Evolutionary conservation across 495 filamentous ascomycete genomes (phyloP).

Genomic region (Penicillium cataractarum): DNA sequence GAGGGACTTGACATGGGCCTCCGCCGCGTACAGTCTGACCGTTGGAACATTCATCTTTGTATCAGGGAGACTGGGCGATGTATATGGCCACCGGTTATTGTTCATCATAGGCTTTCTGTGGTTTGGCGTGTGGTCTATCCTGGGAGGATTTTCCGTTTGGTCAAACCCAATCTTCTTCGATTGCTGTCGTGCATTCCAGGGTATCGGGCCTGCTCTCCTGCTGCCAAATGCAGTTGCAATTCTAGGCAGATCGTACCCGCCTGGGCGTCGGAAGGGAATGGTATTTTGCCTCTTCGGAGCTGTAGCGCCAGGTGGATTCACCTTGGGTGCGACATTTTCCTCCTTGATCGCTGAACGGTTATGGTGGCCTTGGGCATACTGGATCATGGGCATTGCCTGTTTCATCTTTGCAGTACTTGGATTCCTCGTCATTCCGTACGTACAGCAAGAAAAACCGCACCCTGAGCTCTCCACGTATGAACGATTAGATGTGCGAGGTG

Average conservation of each 20-base stretch:
- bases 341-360: conserved; percentile 48
- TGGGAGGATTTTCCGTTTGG: conserved; percentile 54
- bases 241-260: conserved; percentile 42
- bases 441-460: conserved; percentile 19
- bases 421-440: conserved; percentile 52
- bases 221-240: conserved; percentile 54
- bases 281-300: conserved; percentile 52
- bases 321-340: conserved; percentile 53
- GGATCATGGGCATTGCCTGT: conserved; percentile 57
- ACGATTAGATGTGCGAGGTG: conserved; percentile 38
- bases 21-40: conserved; percentile 56
- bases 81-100: conserved; percentile 63
- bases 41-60: conserved; percentile 68
- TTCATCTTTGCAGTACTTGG: conserved; percentile 44
- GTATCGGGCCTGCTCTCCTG: conserved; percentile 55
- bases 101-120: conserved; percentile 63
- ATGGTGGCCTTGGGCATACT: conserved; percentile 67
- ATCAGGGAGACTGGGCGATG: conserved; percentile 65
- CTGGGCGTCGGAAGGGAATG: conserved; percentile 59
- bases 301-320: conserved; percentile 55
- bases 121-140: conserved; percentile 61
- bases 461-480: conserved; percentile 11
- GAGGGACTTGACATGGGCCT: conserved; percentile 47
- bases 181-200: conserved; percentile 51
- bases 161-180: conserved; percentile 43